Conservation (phyloP, 352 stramenopile species). For the Saprolegnia diclina region DNA sequence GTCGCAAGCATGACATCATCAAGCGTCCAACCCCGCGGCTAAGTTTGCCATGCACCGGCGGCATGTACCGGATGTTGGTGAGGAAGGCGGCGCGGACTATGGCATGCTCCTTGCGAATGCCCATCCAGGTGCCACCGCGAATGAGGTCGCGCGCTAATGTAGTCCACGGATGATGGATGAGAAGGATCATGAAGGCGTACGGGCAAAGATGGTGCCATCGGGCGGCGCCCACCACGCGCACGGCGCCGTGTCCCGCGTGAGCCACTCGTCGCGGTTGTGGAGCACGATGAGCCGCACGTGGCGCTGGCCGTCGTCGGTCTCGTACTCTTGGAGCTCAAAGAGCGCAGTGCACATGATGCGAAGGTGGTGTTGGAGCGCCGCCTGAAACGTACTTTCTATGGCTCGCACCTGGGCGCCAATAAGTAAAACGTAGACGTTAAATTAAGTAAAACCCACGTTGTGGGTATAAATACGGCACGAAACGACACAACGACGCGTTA, state of each 20-base stretch:
- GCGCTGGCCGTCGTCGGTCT: not conserved
- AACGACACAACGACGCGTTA: not conserved
- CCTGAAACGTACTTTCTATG: not conserved
- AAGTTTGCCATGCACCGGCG: not conserved
- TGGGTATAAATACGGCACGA: not conserved
- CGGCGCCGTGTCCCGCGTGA: slow-evolving; percentile 4
- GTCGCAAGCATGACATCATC: not conserved
- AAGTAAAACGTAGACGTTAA: slow-evolving; percentile 2
- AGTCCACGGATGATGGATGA: not conserved
- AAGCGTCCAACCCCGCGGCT: slow-evolving; percentile 11
- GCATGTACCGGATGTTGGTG: slow-evolving; percentile 20
- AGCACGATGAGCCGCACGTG: slow-evolving; percentile 23
- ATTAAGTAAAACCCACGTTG: slow-evolving; percentile 5
- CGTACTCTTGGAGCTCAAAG: slow-evolving; percentile 17
- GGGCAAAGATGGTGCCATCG: slow-evolving; percentile 4
- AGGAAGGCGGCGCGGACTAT: slow-evolving; percentile 20
- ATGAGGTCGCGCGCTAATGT: slow-evolving; percentile 10
- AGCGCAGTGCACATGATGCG: slow-evolving; percentile 21
- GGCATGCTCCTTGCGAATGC: slow-evolving; percentile 10
- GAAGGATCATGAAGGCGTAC: not conserved
- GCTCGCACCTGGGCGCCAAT: not conserved
- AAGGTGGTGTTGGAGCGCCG: not conserved
- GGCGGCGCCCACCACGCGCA: slow-evolving; percentile 13
- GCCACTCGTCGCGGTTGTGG: slow-evolving; percentile 25
- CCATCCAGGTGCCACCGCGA: slow-evolving; percentile 23